Percentiles rank a stretch among this genome's conserved stretches.
phyloP scores from a whole-genome alignment of 176 grass and related monocot species.

The Cocos nucifera region DNA sequence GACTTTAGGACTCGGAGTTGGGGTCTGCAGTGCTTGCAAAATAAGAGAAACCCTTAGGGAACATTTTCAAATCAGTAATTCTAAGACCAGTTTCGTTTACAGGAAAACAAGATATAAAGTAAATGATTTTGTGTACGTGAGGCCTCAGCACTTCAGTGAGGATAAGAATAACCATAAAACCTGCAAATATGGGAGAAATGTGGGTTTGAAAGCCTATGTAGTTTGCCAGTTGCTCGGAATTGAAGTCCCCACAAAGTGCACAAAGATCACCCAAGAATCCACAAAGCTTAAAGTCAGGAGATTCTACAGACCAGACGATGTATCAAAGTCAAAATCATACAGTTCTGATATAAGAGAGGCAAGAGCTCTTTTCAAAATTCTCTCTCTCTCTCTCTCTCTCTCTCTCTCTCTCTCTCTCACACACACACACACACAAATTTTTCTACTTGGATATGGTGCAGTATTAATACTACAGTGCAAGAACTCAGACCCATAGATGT shows the following conservation, averaged over 20 bases:
- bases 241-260: slow-evolving; percentile 31
- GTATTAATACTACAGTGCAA: too few species aligned
- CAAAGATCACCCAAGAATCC: slow-evolving; percentile 34
- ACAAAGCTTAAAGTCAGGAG: slow-evolving; percentile 66
- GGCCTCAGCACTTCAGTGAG: slow-evolving; percentile 59
- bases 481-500: too few species aligned
- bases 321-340: slow-evolving; percentile 79
- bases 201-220: slow-evolving; percentile 76
- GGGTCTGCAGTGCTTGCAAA: slow-evolving; percentile 70
- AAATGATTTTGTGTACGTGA: slow-evolving; percentile 69
- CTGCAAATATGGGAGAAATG: slow-evolving; percentile 79
- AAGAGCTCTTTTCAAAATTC: background rate
- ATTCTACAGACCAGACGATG: slow-evolving; percentile 91
- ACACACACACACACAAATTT: too few species aligned
- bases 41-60: slow-evolving; percentile 38
- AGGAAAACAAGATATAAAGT: slow-evolving; percentile 48
- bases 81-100: slow-evolving; percentile 62
- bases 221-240: slow-evolving; percentile 77
- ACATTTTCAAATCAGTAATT: slow-evolving; percentile 42
- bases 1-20: slow-evolving; percentile 71
- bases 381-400: too few species aligned
- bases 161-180: slow-evolving; percentile 43
- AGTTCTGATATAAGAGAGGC: slow-evolving; percentile 93
- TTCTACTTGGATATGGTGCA: too few species aligned
- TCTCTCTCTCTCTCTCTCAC: too few species aligned